A percentile compares a stretch with the other conserved stretches of the same genome.
Conservation (phyloP, 768 basidiomycete genomes). For the Lentinula sp. region DNA sequence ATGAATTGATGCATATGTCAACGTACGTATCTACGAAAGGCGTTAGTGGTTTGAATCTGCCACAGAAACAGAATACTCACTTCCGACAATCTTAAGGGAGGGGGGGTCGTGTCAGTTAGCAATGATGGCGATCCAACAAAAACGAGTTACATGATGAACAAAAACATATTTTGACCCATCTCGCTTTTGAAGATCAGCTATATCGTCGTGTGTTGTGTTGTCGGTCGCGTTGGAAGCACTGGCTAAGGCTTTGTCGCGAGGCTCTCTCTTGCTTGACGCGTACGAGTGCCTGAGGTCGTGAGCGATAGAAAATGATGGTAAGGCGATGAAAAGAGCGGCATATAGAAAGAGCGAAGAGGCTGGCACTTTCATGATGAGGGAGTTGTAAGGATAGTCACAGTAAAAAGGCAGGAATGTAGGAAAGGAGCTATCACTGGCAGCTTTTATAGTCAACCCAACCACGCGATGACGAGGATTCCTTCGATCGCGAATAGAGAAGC, state of each 20-base stretch:
- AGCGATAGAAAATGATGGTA: not conserved
- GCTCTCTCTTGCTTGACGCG: not conserved
- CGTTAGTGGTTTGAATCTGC: not conserved
- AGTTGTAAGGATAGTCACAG: not conserved
- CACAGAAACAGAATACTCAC: slow-evolving; percentile 21
- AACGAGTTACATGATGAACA: slow-evolving; percentile 39
- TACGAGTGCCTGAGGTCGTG: not conserved
- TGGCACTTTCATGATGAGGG: not conserved
- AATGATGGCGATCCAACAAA: not conserved
- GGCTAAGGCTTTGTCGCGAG: not conserved
- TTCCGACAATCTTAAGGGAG: slow-evolving; percentile 37
- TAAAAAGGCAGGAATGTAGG: not conserved
- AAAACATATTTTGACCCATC: slow-evolving; percentile 42
- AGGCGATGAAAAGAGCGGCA: not conserved
- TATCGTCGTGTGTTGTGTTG: not conserved
- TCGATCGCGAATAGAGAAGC: not conserved
- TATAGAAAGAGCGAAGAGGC: not conserved
- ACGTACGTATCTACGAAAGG: slow-evolving; percentile 33
- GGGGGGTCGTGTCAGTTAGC: not conserved
- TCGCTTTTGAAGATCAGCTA: slow-evolving; percentile 25
- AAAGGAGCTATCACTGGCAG: not conserved
- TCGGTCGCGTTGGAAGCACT: not conserved
- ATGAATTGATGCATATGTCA: not conserved
- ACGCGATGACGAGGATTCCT: not conserved
- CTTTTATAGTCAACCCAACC: not conserved